Evolutionary conservation across 2,329 filamentous ascomycete genomes (phyloP), one percentile per base, ranked within the genome.

Genomic region (Sclerotinia trifoliorum): DNA sequence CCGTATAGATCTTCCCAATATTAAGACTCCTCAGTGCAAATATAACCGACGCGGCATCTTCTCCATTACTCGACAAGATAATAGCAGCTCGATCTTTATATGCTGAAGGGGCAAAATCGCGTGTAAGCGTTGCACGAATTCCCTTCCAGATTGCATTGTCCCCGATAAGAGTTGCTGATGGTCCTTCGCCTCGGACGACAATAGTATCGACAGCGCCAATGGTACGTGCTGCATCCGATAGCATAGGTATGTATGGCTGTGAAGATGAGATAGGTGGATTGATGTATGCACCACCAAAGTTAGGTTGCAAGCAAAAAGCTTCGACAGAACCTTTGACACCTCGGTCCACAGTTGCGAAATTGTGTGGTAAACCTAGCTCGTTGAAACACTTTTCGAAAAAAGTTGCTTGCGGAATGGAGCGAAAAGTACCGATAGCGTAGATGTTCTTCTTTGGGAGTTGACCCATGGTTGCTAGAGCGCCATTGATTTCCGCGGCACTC

Each of bases 61-160:
- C 88, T 54, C 90, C 86, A 0, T 86, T 87, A 24, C 86, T 89
- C 11, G 91, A 90, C 15, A 96, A 81, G 19, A 96, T 85, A 56
- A 96, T 86, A 2, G 91, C 92, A 5, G 91, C 87, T 60, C 91
- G 87, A 54, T 88, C 89, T 72, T 86, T 86, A 78, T 94, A 96
- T 0, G 92, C 92, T 5, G 91, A 93, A 0, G 92, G 92, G 0
- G 93, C 90, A 73, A 94, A 88, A 74, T 96, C 92, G 29, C 90
- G 86, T 5, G 90, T 95, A 69, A 96, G 81, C 0, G 92, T 93
- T 65, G 91, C 90, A 60, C 93, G 84, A 68, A 96, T 94, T 1
- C 92, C 92, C 78, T 92, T 93, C 91, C 92, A 95, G 19, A 88
- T 88, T 15, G 91, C 90, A 73, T 96, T 96, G 74, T 95, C 92